Evolutionary conservation across 1,284 basidiomycete genomes (phyloP).

Genomic region (Cryptococcus depauperatus): DNA sequence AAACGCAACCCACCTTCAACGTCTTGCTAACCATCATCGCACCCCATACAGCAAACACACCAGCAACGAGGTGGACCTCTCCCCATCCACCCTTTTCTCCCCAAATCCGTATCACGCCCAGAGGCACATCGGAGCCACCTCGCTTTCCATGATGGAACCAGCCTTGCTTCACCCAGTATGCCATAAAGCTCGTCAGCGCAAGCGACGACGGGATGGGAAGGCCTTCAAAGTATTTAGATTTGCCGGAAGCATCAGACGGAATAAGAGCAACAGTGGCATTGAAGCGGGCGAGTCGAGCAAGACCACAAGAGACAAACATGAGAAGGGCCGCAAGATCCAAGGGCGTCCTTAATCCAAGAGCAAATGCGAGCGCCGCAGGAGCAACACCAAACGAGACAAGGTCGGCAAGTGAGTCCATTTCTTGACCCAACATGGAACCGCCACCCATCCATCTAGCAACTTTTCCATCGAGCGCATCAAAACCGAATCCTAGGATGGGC

Average conservation of each 20-base stretch:
- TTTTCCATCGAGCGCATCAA: conserved; percentile 96
- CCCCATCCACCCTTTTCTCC: conserved; percentile 62
- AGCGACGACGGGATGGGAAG: conserved; percentile 92
- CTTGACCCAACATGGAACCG: conserved; percentile 94
- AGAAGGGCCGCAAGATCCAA: conserved; percentile 82
- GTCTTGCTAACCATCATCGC: conserved; percentile 96
- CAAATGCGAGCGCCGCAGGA: conserved; percentile 84
- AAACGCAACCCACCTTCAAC: conserved; percentile 59
- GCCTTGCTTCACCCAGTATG: conserved; percentile 72
- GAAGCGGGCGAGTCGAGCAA: conserved; percentile 93
- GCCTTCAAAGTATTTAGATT: conserved; percentile 92
- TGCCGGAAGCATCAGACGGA: conserved; percentile 79
- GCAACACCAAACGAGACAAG: conserved; percentile 97
- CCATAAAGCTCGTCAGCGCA: conserved; percentile 68
- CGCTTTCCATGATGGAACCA: conserved; percentile 54
- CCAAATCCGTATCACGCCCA: conserved; percentile 64
- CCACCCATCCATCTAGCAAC: conserved; percentile 95
- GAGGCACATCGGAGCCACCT: conserved; percentile 51
- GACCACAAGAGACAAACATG: conserved; percentile 87
- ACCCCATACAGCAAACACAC: conserved; percentile 73
- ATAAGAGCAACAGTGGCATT: conserved; percentile 95
- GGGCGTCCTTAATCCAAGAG: conserved; percentile 78
- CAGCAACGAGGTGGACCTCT: conserved; percentile 67
- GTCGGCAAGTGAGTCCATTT: conserved; percentile 94
- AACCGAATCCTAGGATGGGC: conserved; percentile 92